A percentile compares a stretch with the other conserved stretches of the same genome.
phyloP scores from a whole-genome alignment of 768 basidiomycete genomes.

The Termitomyces sp. region DNA sequence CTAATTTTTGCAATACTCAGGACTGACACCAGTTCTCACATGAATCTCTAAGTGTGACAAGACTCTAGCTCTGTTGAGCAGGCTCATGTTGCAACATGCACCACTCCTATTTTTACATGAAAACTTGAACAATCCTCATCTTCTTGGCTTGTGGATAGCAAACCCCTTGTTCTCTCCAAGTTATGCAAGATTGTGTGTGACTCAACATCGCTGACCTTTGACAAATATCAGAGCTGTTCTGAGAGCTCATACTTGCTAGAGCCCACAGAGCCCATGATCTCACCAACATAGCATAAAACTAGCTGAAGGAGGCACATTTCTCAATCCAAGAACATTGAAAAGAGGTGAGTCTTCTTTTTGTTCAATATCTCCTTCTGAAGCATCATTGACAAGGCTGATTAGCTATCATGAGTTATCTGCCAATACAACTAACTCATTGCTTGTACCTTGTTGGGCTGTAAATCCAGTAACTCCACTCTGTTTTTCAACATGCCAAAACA shows the following conservation, averaged over 20 bases:
- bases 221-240: neutral
- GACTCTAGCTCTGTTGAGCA: too few relatives aligned
- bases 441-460: neutral
- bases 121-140: too few relatives aligned
- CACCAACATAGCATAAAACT: neutral
- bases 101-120: too few relatives aligned
- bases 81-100: too few relatives aligned
- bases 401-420: neutral
- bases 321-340: neutral
- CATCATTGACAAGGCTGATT: neutral
- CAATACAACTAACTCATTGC: neutral
- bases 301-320: neutral
- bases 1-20: too few relatives aligned
- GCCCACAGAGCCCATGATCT: too few relatives aligned
- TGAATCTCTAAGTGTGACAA: too few relatives aligned
- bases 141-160: neutral
- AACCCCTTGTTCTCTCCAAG: too few relatives aligned
- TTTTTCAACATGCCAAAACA: neutral
- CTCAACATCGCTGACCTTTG: too few relatives aligned
- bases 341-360: neutral
- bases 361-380: neutral
- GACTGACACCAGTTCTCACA: too few relatives aligned
- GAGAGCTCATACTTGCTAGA: neutral
- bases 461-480: neutral
- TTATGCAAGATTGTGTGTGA: too few relatives aligned